phyloP scores from a whole-genome alignment of 495 filamentous ascomycete species.

The Penicillium malachiteum region DNA sequence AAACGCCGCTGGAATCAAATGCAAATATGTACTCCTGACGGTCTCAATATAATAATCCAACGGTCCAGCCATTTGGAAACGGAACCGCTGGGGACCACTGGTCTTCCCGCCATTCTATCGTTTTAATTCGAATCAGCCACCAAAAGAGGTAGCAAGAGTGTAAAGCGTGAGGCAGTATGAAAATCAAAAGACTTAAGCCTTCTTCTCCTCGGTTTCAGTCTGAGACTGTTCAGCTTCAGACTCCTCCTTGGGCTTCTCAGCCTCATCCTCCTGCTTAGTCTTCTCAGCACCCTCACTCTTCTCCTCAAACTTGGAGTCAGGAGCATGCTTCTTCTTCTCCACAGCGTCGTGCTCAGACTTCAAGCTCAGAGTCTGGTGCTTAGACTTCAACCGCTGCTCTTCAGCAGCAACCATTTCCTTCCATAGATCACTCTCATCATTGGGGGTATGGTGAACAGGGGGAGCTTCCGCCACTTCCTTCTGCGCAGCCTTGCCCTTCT shows the following conservation, averaged over 20 bases:
- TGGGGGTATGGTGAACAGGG: slow-evolving; percentile 63
- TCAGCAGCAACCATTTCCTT: slow-evolving; percentile 82
- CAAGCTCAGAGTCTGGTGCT: slow-evolving; percentile 48
- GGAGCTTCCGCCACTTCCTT: slow-evolving; percentile 53
- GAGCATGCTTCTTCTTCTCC: slow-evolving; percentile 14
- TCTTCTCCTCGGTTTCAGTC: slow-evolving; percentile 6
- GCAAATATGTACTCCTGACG: slow-evolving; percentile 15
- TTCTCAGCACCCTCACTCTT: slow-evolving; percentile 7
- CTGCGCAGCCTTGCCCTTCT: slow-evolving; percentile 71
- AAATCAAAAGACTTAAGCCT: background rate
- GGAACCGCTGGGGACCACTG: background rate
- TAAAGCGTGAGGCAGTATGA: too few species aligned
- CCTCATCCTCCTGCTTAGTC: slow-evolving; percentile 7
- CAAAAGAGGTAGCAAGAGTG: background rate
- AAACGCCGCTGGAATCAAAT: slow-evolving; percentile 17
- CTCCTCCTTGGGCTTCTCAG: slow-evolving; percentile 6
- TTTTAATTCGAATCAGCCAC: background rate
- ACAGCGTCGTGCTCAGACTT: slow-evolving; percentile 23
- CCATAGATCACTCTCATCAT: slow-evolving; percentile 83
- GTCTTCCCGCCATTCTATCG: background rate
- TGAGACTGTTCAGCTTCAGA: slow-evolving; percentile 14
- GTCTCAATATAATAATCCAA: too few species aligned
- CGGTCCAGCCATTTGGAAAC: slow-evolving; percentile 16
- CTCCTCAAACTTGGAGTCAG: slow-evolving; percentile 16
- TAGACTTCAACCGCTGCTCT: slow-evolving; percentile 62